Evolutionary conservation across 495 filamentous ascomycete species (phyloP), one percentile per base, ranked within the genome.

Genomic region (Beverwykella pulmonaria): DNA sequence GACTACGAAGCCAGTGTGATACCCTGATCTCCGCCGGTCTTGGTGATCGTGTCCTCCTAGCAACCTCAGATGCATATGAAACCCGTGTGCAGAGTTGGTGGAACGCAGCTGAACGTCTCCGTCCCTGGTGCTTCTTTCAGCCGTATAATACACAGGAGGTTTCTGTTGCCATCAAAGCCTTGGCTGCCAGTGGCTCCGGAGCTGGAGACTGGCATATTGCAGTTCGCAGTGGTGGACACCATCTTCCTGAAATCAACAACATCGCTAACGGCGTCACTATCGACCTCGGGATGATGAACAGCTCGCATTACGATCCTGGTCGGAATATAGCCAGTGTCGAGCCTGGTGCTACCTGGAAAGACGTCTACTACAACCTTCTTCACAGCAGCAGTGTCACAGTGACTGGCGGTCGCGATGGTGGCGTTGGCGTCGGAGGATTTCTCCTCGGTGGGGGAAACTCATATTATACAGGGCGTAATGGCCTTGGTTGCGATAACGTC

Each of bases 221-320:
- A 34, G 72, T 85, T 3, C 78, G 79, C 47, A 77, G 81, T 50
- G 82, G 81, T 32, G 82, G 83, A 22, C 82, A 84, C 68, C 68
- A 74, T n/a, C 73, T 62, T 63, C 68, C 72, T 73, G 9, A 70
- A 41, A 79, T 75, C 61, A 82, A 79, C 62, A 78, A 61, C 32
- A 32, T 81, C 52, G 68, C 68, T 1, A 69, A 76, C 27, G 83
- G 82, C 1, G 78, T 84, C 7, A 83, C 81, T 0, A 81, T 86
- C 55, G 83, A 86, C 65, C 71, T 86, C 9, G 74, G 68, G 25
- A 62, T 65, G n/a, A 74, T 86, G 71, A 81, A 79, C 58, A 58
- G 65, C 23, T 74, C 77, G 12, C 74, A 58, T 9, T 82, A 82
- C 63, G 67, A 83, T 63, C 32, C 66, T 5, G 47, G 75, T n/a